These are phyloP conservation scores for Handroanthus guayacan DNA, from an alignment of 257 asterid species.

Conservation along the genomic window DNA sequence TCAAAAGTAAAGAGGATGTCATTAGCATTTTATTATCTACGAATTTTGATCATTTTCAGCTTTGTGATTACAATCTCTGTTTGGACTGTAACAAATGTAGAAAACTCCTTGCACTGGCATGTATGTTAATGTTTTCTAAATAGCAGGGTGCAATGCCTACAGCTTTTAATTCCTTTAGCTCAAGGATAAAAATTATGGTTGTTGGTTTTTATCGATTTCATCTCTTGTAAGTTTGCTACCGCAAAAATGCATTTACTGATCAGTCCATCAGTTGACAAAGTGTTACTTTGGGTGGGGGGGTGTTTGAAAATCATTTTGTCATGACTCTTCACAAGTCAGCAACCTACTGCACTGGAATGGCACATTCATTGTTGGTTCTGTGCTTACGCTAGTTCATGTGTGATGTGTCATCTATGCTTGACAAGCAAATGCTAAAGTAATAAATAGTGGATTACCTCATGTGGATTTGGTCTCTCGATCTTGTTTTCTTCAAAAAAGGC, in stretches of 20 bases:
- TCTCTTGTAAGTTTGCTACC: too few species aligned
- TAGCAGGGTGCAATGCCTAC: not conserved
- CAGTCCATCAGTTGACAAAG: not conserved
- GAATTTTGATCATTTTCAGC: conserved; percentile 2
- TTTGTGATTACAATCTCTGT: conserved; percentile 19
- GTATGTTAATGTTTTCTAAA: not conserved
- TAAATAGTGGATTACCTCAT: not conserved
- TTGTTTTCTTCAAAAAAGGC: conserved; percentile 1
- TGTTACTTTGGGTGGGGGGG: not conserved
- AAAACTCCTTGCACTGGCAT: not conserved
- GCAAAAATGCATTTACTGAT: not conserved
- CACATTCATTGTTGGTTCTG: conserved; percentile 10
- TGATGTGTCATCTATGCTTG: not conserved
- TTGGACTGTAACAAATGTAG: conserved; percentile 10
- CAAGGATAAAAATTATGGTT: not conserved
- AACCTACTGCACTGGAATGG: not conserved
- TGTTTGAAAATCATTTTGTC: not conserved
- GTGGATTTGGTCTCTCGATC: conserved; percentile 4
- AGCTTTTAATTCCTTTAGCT: conserved; percentile 10
- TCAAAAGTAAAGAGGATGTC: not conserved
- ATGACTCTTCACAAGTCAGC: conserved; percentile 14
- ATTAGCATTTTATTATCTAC: not conserved
- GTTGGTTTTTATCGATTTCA: too few species aligned
- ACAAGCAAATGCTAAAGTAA: not conserved
- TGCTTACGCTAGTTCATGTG: not conserved